A percentile compares a stretch with the other conserved stretches of the same genome.
phyloP scores from a whole-genome alignment of 1,284 basidiomycete genomes.

The Moniliophthora roreri region DNA sequence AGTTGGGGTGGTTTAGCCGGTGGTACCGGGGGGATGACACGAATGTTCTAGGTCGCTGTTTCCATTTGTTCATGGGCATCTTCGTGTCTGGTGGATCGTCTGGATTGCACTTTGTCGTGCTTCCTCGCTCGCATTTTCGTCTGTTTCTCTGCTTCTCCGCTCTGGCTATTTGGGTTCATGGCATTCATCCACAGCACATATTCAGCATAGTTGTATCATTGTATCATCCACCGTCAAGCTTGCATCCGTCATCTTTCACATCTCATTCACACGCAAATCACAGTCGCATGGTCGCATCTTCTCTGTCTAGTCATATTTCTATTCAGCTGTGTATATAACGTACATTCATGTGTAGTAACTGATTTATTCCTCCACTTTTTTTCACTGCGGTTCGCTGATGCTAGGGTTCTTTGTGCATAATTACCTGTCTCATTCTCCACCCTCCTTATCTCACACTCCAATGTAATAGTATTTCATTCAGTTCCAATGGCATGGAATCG shows the following conservation, averaged over 20 bases:
- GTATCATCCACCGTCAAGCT: neutral
- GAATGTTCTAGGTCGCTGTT: neutral
- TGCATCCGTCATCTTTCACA: too few relatives aligned
- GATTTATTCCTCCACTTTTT: neutral
- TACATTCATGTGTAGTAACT: conserved; percentile 3
- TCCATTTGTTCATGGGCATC: neutral
- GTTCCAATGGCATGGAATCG: too few relatives aligned
- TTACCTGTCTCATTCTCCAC: neutral
- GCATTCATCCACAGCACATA: neutral
- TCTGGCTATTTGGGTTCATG: neutral
- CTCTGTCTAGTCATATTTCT: too few relatives aligned
- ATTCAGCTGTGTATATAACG: neutral
- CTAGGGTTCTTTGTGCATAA: conserved; percentile 3
- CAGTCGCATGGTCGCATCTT: too few relatives aligned
- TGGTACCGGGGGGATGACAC: conserved; percentile 2
- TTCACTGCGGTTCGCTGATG: neutral
- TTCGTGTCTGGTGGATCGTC: too few relatives aligned
- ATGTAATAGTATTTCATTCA: too few relatives aligned
- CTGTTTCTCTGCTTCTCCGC: neutral
- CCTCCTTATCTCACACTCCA: neutral
- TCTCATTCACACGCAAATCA: too few relatives aligned
- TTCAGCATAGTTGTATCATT: neutral
- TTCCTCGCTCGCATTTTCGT: neutral
- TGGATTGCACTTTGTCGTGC: neutral
- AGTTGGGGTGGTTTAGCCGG: conserved; percentile 15